Conservation (phyloP, 805 yeast species). For the Scheffersomyces ergatensis region DNA sequence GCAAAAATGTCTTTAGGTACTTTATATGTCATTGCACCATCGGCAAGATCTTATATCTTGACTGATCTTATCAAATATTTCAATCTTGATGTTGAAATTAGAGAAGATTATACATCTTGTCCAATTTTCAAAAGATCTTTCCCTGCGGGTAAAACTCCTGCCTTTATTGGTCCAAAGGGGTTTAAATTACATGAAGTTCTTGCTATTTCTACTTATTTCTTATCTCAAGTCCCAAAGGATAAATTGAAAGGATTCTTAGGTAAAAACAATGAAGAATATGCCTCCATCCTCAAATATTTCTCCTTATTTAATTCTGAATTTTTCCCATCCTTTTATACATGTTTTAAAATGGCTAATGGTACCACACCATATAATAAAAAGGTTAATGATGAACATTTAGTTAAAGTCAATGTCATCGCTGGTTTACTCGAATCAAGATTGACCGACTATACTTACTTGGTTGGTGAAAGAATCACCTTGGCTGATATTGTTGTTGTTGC, state of each 20-base stretch:
- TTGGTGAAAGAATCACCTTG: constrained; percentile 51
- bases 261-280: constrained; percentile 59
- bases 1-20: constrained; percentile 64
- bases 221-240: constrained; percentile 2
- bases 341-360: constrained; percentile 64
- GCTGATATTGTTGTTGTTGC: constrained; percentile 65
- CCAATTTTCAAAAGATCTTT: constrained; percentile 45
- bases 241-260: constrained; percentile 51
- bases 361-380: constrained; percentile 75
- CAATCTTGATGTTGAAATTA: constrained; percentile 57
- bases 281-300: constrained; percentile 70
- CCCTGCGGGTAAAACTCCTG: constrained; percentile 67
- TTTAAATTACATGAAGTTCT: constrained; percentile 67
- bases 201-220: constrained; percentile 57
- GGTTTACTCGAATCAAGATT: constrained; percentile 55
- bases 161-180: constrained; percentile 69
- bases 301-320: constrained; percentile 74
- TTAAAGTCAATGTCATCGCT: constrained; percentile 35
- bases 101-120: constrained; percentile 27
- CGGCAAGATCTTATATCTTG: constrained; percentile 28
- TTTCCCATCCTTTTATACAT: constrained; percentile 42
- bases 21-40: constrained; percentile 42
- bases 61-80: constrained; percentile 56
- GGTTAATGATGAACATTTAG: constrained; percentile 46
- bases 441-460: constrained; percentile 62